Evolutionary conservation across 1,284 basidiomycete species (phyloP), one percentile per base, ranked within the genome.

Genomic region (Pyrrhoderma lamaoense): DNA sequence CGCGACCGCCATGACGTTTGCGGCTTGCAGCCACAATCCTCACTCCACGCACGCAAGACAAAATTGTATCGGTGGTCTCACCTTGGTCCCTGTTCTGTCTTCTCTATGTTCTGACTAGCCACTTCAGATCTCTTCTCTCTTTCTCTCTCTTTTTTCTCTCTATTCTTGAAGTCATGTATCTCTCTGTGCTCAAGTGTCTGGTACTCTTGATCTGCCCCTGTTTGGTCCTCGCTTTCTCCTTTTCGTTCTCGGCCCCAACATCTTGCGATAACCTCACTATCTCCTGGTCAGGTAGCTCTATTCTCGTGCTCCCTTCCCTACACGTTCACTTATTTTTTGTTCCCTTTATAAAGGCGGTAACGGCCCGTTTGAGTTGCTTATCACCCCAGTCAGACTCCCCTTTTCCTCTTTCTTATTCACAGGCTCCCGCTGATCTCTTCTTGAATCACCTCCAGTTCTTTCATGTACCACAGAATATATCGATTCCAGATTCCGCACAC

Each of bases 191-290:
- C 53, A 51, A 51, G 48, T 39, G 49, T 50, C 48, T 55, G 49
- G 49, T 45, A 55, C 49, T 51, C 53, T 51, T 55, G 49, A 19
- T 44, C 18, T 44, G 51, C 22, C 35, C 47, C 7, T 16, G 22
- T 39, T 25, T 34, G 16, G 45, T 36, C 21, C 22, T 37, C 21
- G 75, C 78, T 34, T 85, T 86, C 67, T 75, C 67, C 38, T 79
- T 80, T 58, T 65, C 73, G 0, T 69, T 70, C 44, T 67, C 65
- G 14, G 60, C 69, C 1, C 74, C 80, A 1, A 73, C 79, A 0
- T 66, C 80, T 61, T 89, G 85, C 60, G 83, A 77, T 57, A 63
- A 75, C 59, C 65, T 88, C 22, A 63, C 63, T 44, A 58, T 89
- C 46, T 68, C 73, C 31, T 88, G 85, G 84, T 69, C 70, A 55